Percentiles rank a stretch among this genome's conserved stretches.
Evolutionary conservation across 306 rosid species (phyloP).

Genomic region (Castanea mollissima): DNA sequence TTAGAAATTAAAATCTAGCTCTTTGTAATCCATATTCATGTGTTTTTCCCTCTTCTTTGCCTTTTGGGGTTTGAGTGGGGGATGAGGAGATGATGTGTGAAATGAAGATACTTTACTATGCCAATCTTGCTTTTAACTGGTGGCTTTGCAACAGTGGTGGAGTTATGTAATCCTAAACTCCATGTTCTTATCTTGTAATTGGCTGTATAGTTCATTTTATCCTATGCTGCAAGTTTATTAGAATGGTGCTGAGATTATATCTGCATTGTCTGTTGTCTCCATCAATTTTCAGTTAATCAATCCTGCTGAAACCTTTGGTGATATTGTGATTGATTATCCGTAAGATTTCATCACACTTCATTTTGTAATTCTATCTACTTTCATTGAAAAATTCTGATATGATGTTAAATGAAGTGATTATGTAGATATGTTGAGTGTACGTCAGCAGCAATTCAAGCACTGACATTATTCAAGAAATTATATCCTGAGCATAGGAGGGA

Average conservation of each 20-base stretch:
- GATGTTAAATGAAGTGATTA: neutral
- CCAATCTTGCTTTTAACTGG: neutral
- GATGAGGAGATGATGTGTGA: neutral
- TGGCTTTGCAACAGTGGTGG: neutral
- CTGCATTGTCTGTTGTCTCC: neutral
- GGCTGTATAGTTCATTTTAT: neutral
- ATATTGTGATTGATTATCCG: conserved; percentile 95
- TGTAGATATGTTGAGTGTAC: conserved; percentile 86
- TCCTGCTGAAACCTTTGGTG: conserved; percentile 97
- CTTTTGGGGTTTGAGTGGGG: no score
- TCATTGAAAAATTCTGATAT: neutral
- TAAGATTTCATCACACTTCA: conserved; percentile 37
- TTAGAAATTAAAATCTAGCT: neutral
- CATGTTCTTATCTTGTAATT: neutral
- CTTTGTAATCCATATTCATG: neutral
- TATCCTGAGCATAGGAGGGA: conserved; percentile 62
- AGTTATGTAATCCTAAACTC: neutral
- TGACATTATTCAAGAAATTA: conserved; percentile 50
- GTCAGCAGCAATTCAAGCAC: conserved; percentile 84
- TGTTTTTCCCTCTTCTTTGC: neutral
- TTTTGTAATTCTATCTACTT: neutral
- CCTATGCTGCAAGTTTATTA: neutral
- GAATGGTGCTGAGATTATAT: neutral
- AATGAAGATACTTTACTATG: neutral
- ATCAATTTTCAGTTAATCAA: conserved; percentile 66